Base-by-base conservation (phyloP, 108 stramenopile genomes). In the Epipyxis sp. region DNA sequence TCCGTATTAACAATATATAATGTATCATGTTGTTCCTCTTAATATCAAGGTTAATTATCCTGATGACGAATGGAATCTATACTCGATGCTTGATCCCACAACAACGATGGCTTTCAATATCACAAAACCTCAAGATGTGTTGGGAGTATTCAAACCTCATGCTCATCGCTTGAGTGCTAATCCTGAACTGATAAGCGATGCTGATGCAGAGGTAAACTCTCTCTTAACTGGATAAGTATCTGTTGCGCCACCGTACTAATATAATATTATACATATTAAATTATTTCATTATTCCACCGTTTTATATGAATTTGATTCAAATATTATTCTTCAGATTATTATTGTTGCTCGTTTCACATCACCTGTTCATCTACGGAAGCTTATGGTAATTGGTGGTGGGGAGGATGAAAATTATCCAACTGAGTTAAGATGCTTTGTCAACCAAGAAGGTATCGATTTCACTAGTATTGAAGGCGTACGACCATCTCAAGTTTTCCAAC, bases 51-150 rank as follows among this genome's bases (percentile, higher is more conserved):
- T n/a, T n/a, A 67, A 78, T 0, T 78, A 78, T 35, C 78, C 78
- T 37, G 78, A 78, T 46, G 78, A 78, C 42, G 0, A 1, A 3
- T 78, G 78, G 78, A 78, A 78, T 40, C 67, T 78, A 0, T 78
- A 78, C 29, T 44, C 59, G 10, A 58, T 59, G 44, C 27, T 78
- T 1, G 78, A 68, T 0, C n/a, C 71, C 6, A 25, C 40, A 27
- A 0, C 1, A 1, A 62, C 78, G 1, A 35, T 29, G 1, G 45
- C 54, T 10, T 34, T 78, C 0, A 78, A 78, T 35, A 20, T 46
- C 13, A 62, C 78, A 20, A 0, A 32, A 40, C 3, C 58, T 30
- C 32, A 37, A 13, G 45, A 57, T 35, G 78, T 32, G 10, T 20
- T 35, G 2, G 30, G 67, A 3, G 42, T 78, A 0, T 68, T 78